Conservation (phyloP, 257 asterid species). For the Osmanthus fragrans region DNA sequence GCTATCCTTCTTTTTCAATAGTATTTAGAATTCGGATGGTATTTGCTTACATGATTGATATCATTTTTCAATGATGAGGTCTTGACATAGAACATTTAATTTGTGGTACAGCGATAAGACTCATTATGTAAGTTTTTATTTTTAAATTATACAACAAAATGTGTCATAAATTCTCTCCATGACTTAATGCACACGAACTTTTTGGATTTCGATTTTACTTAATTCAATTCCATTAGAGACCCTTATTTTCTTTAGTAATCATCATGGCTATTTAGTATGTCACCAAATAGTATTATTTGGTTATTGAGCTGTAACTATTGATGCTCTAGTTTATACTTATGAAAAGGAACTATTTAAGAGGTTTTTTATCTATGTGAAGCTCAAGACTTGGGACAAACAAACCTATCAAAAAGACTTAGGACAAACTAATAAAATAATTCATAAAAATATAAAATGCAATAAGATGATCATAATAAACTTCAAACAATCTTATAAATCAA, state of each 20-base stretch:
- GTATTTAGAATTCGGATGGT: not conserved
- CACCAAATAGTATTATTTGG: not conserved
- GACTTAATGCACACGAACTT: not conserved
- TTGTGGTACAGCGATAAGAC: constrained; percentile 1
- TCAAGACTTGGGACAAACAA: not conserved
- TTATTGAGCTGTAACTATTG: not conserved
- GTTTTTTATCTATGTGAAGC: not conserved
- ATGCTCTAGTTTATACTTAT: not conserved
- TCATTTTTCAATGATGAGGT: not conserved
- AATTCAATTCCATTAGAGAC: not conserved
- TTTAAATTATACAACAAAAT: not conserved
- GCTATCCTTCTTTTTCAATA: not conserved
- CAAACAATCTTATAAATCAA: not conserved
- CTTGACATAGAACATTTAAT: not conserved
- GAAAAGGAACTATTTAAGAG: not conserved
- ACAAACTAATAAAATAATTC: not conserved
- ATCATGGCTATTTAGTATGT: constrained; percentile 1
- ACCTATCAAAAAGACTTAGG: not conserved
- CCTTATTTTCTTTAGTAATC: not conserved
- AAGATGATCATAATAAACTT: not conserved
- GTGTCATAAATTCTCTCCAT: not conserved
- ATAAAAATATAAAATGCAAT: not conserved
- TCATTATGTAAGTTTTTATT: not conserved
- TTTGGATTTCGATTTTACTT: not conserved
- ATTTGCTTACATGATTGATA: not conserved